Conservation (phyloP, 2,329 filamentous ascomycete genomes). For the Colletotrichum zoysiae region DNA sequence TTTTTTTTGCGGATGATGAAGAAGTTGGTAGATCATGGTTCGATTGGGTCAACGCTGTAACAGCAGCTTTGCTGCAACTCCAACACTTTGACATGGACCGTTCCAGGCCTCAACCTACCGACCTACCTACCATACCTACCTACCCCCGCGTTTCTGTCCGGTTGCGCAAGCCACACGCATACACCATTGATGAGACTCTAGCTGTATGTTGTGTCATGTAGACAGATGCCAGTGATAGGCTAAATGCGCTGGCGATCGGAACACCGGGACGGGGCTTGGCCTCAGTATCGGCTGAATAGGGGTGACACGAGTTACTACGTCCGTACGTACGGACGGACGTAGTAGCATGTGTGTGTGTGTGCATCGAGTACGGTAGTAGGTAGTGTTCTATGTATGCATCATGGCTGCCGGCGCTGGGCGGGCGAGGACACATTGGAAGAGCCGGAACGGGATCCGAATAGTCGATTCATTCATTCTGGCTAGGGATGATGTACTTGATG, state of each 20-base stretch:
- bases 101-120: conserved; percentile 8
- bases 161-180: conserved; percentile 3
- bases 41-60: neutral
- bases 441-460: conserved; percentile 23
- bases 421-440: conserved; percentile 1
- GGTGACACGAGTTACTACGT: neutral
- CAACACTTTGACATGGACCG: conserved; percentile 15
- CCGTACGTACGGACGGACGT: too few relatives aligned
- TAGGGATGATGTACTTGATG: neutral
- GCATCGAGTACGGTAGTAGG: too few relatives aligned
- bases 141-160: neutral
- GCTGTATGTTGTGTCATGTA: neutral
- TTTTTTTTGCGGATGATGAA: neutral
- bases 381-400: too few relatives aligned
- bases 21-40: neutral
- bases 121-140: neutral
- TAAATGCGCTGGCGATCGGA: conserved; percentile 46
- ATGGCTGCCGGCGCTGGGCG: too few relatives aligned
- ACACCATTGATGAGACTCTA: conserved; percentile 10
- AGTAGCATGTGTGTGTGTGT: too few relatives aligned
- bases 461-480: conserved; percentile 1
- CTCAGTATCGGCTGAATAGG: conserved; percentile 18
- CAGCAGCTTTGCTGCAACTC: conserved; percentile 19
- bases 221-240: neutral
- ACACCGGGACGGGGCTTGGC: conserved; percentile 44